A percentile compares a stretch with the other conserved stretches of the same genome.
Conservation (phyloP, 768 basidiomycete genomes). For the Mycena alexandri region DNA sequence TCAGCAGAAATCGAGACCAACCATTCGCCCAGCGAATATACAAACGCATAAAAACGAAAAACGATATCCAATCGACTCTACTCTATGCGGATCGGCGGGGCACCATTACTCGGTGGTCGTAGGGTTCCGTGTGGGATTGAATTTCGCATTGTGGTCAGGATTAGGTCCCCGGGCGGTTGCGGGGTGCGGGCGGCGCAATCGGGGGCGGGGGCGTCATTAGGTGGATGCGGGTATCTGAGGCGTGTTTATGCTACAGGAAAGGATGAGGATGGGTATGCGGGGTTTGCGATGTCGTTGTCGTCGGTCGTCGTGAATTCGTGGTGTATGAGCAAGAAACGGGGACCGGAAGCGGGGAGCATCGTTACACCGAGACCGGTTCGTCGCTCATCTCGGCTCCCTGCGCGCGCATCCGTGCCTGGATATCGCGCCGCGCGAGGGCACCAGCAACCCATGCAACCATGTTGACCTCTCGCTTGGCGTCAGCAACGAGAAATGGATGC, state of each 20-base stretch:
- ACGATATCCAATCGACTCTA: constrained; percentile 36
- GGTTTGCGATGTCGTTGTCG: constrained; percentile 11
- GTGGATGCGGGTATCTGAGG: constrained; percentile 33
- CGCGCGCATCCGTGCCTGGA: constrained; percentile 27
- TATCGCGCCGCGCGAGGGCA: constrained; percentile 53
- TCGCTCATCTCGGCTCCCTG: constrained; percentile 4
- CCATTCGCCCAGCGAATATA: constrained; percentile 33
- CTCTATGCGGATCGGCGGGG: constrained; percentile 33
- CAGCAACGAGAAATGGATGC: constrained; percentile 83
- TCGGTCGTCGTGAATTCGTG: constrained; percentile 29
- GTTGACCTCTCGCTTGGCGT: constrained; percentile 74
- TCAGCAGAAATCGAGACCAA: constrained; percentile 11
- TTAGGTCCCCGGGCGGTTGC: constrained; percentile 18
- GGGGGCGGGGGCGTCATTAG: constrained; percentile 30
- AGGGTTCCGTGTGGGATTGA: constrained; percentile 27
- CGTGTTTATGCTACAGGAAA: constrained; percentile 35
- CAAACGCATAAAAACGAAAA: constrained; percentile 32
- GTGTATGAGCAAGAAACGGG: constrained; percentile 6
- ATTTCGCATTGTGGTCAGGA: constrained; percentile 21
- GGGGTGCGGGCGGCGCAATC: constrained; percentile 21
- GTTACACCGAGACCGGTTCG: constrained; percentile 36
- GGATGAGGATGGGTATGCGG: constrained; percentile 28
- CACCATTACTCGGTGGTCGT: constrained; percentile 25
- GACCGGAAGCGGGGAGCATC: background rate
- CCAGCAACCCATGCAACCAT: constrained; percentile 86